Base-by-base conservation (phyloP, 306 rosid species). In the Lupinus albus region DNA sequence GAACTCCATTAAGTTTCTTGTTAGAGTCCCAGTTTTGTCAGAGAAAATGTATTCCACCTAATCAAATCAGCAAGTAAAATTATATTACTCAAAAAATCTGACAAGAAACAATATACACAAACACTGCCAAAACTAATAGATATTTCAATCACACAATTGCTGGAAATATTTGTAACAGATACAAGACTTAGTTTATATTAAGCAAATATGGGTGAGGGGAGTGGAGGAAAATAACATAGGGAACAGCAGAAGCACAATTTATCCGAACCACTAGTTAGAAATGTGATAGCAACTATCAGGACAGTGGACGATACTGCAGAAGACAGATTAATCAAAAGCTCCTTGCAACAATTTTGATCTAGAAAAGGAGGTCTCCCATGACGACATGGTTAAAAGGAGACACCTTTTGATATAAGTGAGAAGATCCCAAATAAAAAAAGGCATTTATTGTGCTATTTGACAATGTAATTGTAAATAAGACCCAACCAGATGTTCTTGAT, bases 21-120 rank as follows among this genome's bases (percentile, higher is more conserved):
- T 94, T 17, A 94, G 84, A 60, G 99, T 94, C 71, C 99, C 97
- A 81, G 99, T 94, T 88, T 94, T 94, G 79, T 94, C 97, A 57
- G 99, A 88, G 83, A 94, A 94, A 57, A 94, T 86, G 85, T 94
- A 94, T 67, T 94, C 99, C 81, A 94, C 97, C 99, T 94, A 79
- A 76, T 8, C 32, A 67, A 79, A 71, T 59, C 62, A 76, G 58
- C 70, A 68, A 57, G 53, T 21, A 50, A 36, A 55, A 67, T 12
- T 64, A 55, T 51, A 55, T 30, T 51, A 48, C 67, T 35, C 8
- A 32, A 50, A 50, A 72, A 76, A 67, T 42, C 28, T 46, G 53
- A 46, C 33, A 61, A 45, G 42, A 18, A 59, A 33, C 14, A 62
- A 53, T 20, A 50, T 57, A 69, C 15, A 49, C 5, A 64, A 60